Base-by-base conservation (phyloP, 306 rosid species). In the Gillenia trifoliata region DNA sequence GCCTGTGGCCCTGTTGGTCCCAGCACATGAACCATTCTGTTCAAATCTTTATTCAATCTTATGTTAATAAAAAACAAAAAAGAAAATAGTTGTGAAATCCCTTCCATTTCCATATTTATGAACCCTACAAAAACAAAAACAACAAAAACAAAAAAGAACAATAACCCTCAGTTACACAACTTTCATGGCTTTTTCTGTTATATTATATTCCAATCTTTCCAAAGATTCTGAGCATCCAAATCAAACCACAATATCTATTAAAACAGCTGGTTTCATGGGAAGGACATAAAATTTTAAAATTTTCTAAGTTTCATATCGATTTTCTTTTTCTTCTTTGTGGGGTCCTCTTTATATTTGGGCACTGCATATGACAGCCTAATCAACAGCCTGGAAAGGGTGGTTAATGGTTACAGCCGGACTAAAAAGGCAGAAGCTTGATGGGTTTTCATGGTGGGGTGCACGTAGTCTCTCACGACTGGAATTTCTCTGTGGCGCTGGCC, bases 381-480 rank as follows among this genome's bases (percentile, higher is more conserved):
- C 76, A 73, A 73, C 90, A 81, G 86, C 84, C 90, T 86, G 90
- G 84, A 86, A 86, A 86, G 83, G 72, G 66, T 75, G 60, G 54
- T 52, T 69, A 72, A 55, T 75, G 64, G 60, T 52, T 72, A 65
- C 66, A 66, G 33, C 79, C 64, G 65, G 80, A 76, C 80, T 76
- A 54, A 70, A 52, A 81, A 73, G 71, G 52, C 72, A 71, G 54
- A 25, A 56, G 38, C 77, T 81, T 77, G 49, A 74, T 36, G 78
- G 73, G 66, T 73, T 81, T 79, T 66, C 69, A 62, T 65, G 71
- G 63, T 40, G 63, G 77, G 79, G 38, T 85, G 73, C 73, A 29
- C 63, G 68, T 34, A 55, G 31, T 19, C 26, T 54, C 36, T 68
- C 80, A 67, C 82, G 22, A 54, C 75, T 72, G 78, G 78, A 68